Conservation (phyloP, 2,329 filamentous ascomycete genomes). For the Aspergillus awamori region DNA sequence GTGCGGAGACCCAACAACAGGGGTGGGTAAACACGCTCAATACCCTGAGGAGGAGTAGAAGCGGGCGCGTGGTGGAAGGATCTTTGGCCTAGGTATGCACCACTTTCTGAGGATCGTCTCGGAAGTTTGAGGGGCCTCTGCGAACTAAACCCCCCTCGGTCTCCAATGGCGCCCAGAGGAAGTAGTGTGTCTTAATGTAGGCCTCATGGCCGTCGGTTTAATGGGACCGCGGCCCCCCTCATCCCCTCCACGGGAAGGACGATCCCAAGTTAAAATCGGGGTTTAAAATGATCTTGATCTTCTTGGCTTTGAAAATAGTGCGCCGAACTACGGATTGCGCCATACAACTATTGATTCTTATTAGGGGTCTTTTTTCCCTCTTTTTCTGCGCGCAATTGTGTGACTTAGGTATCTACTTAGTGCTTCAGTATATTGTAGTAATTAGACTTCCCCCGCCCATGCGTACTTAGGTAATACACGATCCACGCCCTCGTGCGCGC, state of each 20-base stretch:
- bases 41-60: not conserved
- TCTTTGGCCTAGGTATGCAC: slow-evolving; percentile 14
- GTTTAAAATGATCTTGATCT: not conserved
- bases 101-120: slow-evolving; percentile 25
- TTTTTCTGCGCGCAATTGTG: not conserved
- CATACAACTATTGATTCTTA: not conserved
- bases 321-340: not conserved
- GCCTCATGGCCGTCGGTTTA: not conserved
- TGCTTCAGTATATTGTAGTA: not conserved
- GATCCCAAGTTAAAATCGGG: not conserved
- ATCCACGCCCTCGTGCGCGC: no score
- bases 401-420: not conserved
- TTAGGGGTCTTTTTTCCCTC: not conserved
- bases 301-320: not conserved
- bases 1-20: slow-evolving; percentile 10
- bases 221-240: not conserved
- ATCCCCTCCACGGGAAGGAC: not conserved
- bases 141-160: slow-evolving; percentile 12
- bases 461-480: no score
- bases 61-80: slow-evolving; percentile 16
- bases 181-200: not conserved
- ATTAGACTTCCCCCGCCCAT: no score
- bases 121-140: slow-evolving; percentile 27
- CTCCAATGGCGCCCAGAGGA: not conserved
- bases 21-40: slow-evolving; percentile 9